These are phyloP conservation scores for Silene conica DNA, from an alignment of 148 eudicot species.

Conservation along the genomic window DNA sequence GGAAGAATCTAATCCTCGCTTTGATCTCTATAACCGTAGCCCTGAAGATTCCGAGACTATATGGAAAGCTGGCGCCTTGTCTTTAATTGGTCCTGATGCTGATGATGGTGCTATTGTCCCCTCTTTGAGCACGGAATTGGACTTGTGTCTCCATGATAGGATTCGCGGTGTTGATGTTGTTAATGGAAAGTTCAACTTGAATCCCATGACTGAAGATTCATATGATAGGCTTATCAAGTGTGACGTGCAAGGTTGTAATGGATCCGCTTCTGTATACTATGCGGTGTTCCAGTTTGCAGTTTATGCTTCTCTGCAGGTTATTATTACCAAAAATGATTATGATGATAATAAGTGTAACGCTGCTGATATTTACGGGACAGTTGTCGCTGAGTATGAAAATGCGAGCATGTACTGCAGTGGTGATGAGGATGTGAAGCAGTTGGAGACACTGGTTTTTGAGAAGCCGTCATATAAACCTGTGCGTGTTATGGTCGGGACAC, in stretches of 20 bases:
- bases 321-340: not conserved
- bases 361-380: too few species aligned
- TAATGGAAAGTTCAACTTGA: not conserved
- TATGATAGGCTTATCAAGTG: slow-evolving; percentile 12
- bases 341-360: not conserved
- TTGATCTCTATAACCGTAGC: slow-evolving; percentile 12
- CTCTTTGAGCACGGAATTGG: not conserved
- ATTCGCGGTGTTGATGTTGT: slow-evolving; percentile 8
- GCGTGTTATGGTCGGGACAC: too few species aligned
- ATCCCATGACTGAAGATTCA: not conserved
- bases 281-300: not conserved
- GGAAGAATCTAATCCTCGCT: too few species aligned
- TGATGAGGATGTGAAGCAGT: too few species aligned
- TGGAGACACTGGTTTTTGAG: too few species aligned
- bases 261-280: slow-evolving; percentile 8
- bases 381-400: too few species aligned
- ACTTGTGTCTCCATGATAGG: not conserved
- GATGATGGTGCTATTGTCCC: not conserved
- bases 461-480: too few species aligned
- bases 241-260: not conserved
- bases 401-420: too few species aligned
- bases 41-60: not conserved
- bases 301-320: not conserved
- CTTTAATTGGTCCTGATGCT: slow-evolving; percentile 4
- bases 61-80: not conserved